phyloP scores from a whole-genome alignment of 306 rosid species.

The Mimosa bimucronata region DNA sequence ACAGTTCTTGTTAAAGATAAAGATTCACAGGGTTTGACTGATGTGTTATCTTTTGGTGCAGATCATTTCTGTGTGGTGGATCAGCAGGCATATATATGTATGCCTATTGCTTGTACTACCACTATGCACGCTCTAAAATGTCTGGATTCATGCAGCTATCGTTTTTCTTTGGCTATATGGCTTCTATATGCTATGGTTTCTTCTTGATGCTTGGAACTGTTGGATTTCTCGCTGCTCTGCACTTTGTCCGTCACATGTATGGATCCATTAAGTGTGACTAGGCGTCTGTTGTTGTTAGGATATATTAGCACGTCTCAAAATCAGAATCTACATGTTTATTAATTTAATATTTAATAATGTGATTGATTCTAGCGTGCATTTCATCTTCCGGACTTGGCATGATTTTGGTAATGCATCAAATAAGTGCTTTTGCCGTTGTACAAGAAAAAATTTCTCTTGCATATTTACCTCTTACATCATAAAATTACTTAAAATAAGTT shows the following conservation, averaged over 20 bases:
- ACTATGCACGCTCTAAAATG: constrained; percentile 56
- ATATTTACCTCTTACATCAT: too few relatives aligned
- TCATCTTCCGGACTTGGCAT: too few relatives aligned
- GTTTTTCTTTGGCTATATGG: constrained; percentile 59
- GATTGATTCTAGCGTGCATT: too few relatives aligned
- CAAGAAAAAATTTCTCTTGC: too few relatives aligned
- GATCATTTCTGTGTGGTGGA: constrained; percentile 59
- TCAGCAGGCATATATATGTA: constrained; percentile 56
- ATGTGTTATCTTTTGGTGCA: constrained; percentile 30
- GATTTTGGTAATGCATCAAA: too few relatives aligned
- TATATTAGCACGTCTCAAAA: too few relatives aligned
- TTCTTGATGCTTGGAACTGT: constrained; percentile 54
- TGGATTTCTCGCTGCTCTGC: constrained; percentile 51
- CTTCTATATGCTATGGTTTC: constrained; percentile 60
- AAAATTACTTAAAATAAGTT: too few relatives aligned
- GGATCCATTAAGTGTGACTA: constrained; percentile 63
- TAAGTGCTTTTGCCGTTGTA: too few relatives aligned
- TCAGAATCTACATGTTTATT: too few relatives aligned
- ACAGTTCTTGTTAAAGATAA: background rate
- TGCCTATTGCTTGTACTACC: constrained; percentile 57
- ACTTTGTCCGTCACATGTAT: constrained; percentile 54
- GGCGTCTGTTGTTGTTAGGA: too few relatives aligned
- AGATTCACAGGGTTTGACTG: too few relatives aligned
- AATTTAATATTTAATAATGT: too few relatives aligned
- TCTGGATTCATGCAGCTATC: constrained; percentile 62